Percentiles rank a stretch among this genome's conserved stretches.
These are phyloP conservation scores for Vigna radiata DNA, from an alignment of 306 rosid species.

Conservation along the genomic window DNA sequence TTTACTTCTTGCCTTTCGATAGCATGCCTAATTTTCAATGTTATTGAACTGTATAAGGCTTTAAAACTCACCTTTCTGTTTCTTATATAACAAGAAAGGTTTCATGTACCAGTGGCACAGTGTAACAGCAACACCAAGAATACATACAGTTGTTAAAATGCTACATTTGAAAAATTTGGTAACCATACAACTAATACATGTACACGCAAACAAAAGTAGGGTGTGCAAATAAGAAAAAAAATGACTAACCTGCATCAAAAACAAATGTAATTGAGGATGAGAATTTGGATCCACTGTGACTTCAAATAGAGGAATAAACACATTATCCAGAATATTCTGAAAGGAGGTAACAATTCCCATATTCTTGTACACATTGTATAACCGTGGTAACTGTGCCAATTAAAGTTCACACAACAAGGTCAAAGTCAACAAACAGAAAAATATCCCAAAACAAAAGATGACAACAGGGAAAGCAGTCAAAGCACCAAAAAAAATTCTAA, in stretches of 20 bases:
- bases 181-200: conserved; percentile 10
- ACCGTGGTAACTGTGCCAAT: conserved; percentile 76
- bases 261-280: conserved; percentile 87
- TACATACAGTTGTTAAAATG: not conserved
- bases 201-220: conserved; percentile 25
- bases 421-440: conserved; percentile 19
- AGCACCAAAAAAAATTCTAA: conserved; percentile 22
- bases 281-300: conserved; percentile 82
- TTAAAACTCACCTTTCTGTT: not conserved
- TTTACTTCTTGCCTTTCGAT: not conserved
- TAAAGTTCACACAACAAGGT: conserved; percentile 34
- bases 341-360: conserved; percentile 88
- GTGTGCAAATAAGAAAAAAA: not conserved
- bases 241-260: conserved; percentile 74
- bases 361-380: conserved; percentile 75
- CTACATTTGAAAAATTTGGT: not conserved
- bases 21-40: not conserved
- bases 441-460: conserved; percentile 7
- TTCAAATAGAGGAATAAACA: conserved; percentile 85
- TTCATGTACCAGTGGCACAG: conserved; percentile 1
- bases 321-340: conserved; percentile 81
- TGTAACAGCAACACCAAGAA: conserved; percentile 20
- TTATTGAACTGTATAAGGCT: not conserved
- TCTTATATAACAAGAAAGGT: not conserved
- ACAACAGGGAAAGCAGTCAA: conserved; percentile 14